Conservation (phyloP, 164 flowering plant genomes). For the Brasenia schreberi region DNA sequence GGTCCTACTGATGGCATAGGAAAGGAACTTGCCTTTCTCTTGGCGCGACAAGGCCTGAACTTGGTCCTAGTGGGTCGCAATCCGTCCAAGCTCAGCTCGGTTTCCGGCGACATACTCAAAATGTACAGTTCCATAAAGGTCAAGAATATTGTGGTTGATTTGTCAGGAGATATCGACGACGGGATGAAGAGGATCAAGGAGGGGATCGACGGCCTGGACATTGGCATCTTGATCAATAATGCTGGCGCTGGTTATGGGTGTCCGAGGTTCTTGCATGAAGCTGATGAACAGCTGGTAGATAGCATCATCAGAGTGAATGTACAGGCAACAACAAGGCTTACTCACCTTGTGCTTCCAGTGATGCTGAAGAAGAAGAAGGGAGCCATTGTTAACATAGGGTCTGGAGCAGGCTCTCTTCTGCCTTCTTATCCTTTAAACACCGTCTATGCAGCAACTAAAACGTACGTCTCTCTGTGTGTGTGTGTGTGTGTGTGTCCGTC, state of each 20-base stretch:
- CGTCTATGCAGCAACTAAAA: slow-evolving; percentile 52
- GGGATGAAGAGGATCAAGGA: slow-evolving; percentile 40
- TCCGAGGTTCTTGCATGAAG: slow-evolving; percentile 39
- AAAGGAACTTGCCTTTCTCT: slow-evolving; percentile 54
- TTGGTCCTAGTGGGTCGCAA: slow-evolving; percentile 60
- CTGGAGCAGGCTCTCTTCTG: slow-evolving; percentile 26
- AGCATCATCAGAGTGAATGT: slow-evolving; percentile 32
- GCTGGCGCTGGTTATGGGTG: slow-evolving; percentile 48
- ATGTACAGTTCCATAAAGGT: slow-evolving; percentile 19
- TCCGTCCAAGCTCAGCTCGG: slow-evolving; percentile 37
- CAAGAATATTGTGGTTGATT: slow-evolving; percentile 53
- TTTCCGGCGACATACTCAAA: slow-evolving; percentile 26
- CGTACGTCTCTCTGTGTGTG: slow-evolving; percentile 22
- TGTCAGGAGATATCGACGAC: slow-evolving; percentile 38
- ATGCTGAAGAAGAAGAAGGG: slow-evolving; percentile 50
- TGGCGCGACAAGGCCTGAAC: slow-evolving; percentile 65
- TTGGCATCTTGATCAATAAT: slow-evolving; percentile 61
- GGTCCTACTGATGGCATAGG: slow-evolving; percentile 88
- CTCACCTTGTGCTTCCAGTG: slow-evolving; percentile 29
- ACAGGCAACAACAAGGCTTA: slow-evolving; percentile 30
- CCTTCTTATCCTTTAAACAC: slow-evolving; percentile 40
- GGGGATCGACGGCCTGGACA: slow-evolving; percentile 43
- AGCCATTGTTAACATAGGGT: slow-evolving; percentile 49
- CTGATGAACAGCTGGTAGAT: slow-evolving; percentile 24
- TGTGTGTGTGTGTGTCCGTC: too few relatives aligned